A percentile compares a stretch with the other conserved stretches of the same genome.
These are phyloP conservation scores for Heliamphora exappendiculata DNA, from an alignment of 148 eudicot species.

Conservation along the genomic window DNA sequence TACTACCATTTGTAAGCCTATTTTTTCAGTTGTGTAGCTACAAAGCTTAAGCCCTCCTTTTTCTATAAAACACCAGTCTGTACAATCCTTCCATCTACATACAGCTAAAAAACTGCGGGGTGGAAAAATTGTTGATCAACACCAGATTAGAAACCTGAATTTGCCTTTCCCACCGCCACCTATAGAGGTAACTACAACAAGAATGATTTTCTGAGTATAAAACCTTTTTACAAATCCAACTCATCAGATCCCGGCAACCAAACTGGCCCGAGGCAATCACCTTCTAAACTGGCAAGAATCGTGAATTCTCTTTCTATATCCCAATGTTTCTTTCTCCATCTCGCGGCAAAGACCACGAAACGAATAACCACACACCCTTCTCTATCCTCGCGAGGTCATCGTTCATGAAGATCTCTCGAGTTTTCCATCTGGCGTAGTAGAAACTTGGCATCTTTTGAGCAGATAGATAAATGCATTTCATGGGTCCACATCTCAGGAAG, in stretches of 20 bases:
- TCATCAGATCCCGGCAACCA: slow-evolving; percentile 36
- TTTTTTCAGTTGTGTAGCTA: background rate
- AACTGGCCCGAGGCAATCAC: slow-evolving; percentile 43
- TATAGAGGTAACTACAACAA: background rate
- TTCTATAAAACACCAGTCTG: background rate
- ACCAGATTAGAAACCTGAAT: background rate
- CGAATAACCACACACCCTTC: slow-evolving; percentile 33
- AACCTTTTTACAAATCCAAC: slow-evolving; percentile 16
- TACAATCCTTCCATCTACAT: background rate
- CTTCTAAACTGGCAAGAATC: slow-evolving; percentile 42
- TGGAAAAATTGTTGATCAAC: background rate
- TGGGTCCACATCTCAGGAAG: slow-evolving; percentile 36
- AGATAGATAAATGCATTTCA: slow-evolving; percentile 27
- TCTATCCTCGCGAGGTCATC: slow-evolving; percentile 35
- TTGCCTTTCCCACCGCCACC: background rate
- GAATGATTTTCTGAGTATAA: background rate
- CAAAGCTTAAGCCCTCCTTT: background rate
- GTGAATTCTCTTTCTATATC: slow-evolving; percentile 19
- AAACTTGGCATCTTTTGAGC: slow-evolving; percentile 31
- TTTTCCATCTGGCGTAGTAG: slow-evolving; percentile 11
- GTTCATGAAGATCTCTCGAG: slow-evolving; percentile 14
- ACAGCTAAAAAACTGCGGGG: background rate
- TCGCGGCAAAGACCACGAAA: slow-evolving; percentile 31
- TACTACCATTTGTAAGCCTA: background rate
- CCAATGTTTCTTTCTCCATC: slow-evolving; percentile 26